Percentiles rank a stretch among this genome's conserved stretches.
Conservation (phyloP, 768 basidiomycete species). For the Pulveroboletus sp. region DNA sequence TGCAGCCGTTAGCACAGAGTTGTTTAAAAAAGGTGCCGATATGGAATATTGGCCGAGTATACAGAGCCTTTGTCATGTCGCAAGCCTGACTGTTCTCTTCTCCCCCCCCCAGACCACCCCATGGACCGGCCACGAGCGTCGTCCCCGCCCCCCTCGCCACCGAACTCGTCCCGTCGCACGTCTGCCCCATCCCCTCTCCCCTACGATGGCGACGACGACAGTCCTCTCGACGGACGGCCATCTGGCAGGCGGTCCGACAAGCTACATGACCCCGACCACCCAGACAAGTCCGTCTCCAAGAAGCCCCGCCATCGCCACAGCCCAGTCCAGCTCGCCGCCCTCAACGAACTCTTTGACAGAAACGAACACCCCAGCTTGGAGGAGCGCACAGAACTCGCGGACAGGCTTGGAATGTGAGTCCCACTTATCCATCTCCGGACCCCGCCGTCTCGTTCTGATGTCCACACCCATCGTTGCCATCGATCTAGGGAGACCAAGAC, state of each 20-base stretch:
- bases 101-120: constrained; percentile 22
- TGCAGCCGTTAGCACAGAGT: constrained; percentile 25
- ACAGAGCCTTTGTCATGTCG: constrained; percentile 37
- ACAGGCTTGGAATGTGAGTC: constrained; percentile 71
- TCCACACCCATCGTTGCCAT: constrained; percentile 8
- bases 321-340: constrained; percentile 63
- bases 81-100: constrained; percentile 32
- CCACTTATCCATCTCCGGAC: constrained; percentile 16
- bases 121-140: constrained; percentile 22
- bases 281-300: constrained; percentile 39
- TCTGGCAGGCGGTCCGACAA: constrained; percentile 19
- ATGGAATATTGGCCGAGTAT: constrained; percentile 38
- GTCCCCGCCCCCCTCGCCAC: constrained; percentile 12
- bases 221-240: constrained; percentile 24
- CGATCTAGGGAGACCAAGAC: constrained; percentile 72
- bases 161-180: constrained; percentile 8
- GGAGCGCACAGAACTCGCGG: constrained; percentile 61
- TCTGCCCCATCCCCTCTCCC: constrained; percentile 11
- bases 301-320: constrained; percentile 78
- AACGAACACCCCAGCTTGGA: constrained; percentile 72
- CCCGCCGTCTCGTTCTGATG: constrained; percentile 3
- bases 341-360: constrained; percentile 75
- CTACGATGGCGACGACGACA: constrained; percentile 22
- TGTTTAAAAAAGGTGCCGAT: constrained; percentile 35
- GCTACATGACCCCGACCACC: constrained; percentile 19